Evolutionary conservation across 2,329 filamentous ascomycete species (phyloP), one percentile per base, ranked within the genome.

Genomic region (Penicillium decumbens): DNA sequence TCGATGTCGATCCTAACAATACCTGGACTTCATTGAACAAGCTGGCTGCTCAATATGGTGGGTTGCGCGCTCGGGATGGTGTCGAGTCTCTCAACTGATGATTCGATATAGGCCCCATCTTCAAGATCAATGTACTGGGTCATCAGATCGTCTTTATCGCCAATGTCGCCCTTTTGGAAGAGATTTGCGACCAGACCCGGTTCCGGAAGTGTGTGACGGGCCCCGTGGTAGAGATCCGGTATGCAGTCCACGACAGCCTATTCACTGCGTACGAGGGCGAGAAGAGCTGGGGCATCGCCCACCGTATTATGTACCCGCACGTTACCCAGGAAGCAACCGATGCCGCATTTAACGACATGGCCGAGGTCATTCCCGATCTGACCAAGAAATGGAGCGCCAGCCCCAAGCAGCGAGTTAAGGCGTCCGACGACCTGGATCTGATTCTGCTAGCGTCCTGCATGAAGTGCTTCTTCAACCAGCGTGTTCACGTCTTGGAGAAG

Each of bases 181-280:
- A 88, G 60, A 64, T 81, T 13, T 87, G 82, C 59, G 80, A 88
- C 52, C 82, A 88, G 66, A 80, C 75, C 50, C 75, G 83, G 15
- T 87, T 88, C 64, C 68, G 63, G 23, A 71, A 70, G 59, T 65
- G 60, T 46, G 66, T 76, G 23, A 87, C 87, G 58, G 66, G 65
- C 6, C 72, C 75, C 0, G 68, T 86, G 2, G 59, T 70, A 7
- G 65, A 85, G 62, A 75, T 89, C 41, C 73, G 85, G 56, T 75
- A 80, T 50, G 80, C 78, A 18, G 76, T 84, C 1, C 75, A 81
- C 52, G 83, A 86, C 72, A 84, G 84, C 24, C 75, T 89, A 4
- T 88, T 89, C 63, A 88, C 84, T 0, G 83, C 72, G 5, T 61
- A 69, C 52, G 56, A 71, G 44, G 57, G 62, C 1, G 75, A 77